Conservation (phyloP, 2,329 filamentous ascomycete genomes). For the Cordyceps fumosorosea region DNA sequence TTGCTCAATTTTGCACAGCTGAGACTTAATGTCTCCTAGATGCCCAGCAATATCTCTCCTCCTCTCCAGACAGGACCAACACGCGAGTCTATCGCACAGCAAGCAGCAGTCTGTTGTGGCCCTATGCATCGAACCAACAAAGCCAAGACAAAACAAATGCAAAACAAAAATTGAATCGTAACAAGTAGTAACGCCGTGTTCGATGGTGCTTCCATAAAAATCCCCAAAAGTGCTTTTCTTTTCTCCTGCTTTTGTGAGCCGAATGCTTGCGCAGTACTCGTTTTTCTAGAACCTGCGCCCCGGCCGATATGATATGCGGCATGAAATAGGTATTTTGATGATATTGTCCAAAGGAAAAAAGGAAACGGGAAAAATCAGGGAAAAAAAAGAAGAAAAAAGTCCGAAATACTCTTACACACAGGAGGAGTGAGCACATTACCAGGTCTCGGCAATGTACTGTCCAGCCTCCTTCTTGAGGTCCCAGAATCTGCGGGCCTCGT, state of each 20-base stretch:
- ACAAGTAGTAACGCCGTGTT: neutral
- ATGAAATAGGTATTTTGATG: neutral
- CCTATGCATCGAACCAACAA: neutral
- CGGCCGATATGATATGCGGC: neutral
- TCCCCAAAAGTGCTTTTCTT: neutral
- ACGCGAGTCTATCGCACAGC: neutral
- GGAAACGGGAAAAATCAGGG: neutral
- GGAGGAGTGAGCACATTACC: conserved; percentile 32
- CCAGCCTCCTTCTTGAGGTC: conserved; percentile 82
- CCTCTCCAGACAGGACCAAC: neutral
- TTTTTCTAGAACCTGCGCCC: neutral
- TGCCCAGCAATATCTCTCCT: neutral
- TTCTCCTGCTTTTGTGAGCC: neutral
- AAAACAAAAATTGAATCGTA: neutral
- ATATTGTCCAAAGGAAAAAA: neutral
- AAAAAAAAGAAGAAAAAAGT: neutral
- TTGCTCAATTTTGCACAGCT: neutral
- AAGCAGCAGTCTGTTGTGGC: neutral
- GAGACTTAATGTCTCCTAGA: neutral
- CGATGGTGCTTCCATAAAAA: conserved; percentile 6
- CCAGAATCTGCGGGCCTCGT: conserved; percentile 87
- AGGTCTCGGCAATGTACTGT: conserved; percentile 87
- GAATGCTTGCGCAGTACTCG: conserved; percentile 9
- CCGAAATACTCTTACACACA: conserved; percentile 1
- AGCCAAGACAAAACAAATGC: neutral